Evolutionary conservation across 441 rosid species (phyloP), one percentile per base, ranked within the genome.

Genomic region (Brassica hybrid): DNA sequence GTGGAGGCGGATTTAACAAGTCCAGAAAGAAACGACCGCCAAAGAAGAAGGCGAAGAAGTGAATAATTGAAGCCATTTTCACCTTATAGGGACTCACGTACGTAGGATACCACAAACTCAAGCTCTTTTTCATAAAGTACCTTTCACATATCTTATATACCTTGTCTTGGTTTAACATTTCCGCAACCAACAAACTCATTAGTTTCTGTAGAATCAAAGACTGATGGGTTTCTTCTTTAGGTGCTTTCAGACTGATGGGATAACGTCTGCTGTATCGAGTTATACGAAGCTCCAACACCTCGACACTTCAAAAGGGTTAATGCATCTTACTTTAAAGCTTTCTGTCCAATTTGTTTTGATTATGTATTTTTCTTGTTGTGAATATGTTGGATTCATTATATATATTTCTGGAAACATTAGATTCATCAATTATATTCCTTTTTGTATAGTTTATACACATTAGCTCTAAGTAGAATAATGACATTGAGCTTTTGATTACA

Each of bases 1-100:
- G 52, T 12, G 90, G 93, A 81, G 73, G 70, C 2, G 87, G 89
- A 43, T 78, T 48, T 50, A 84, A 76, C 79, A 93, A 85, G 88
- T 73, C 91, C 0, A 90, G 65, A 82, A 89, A 78, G 90, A 91
- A 88, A 72, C 74, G 82, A 34, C 81, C 67, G 43, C 73, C 78
- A 69, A 87, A 83, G 83, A 88, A 85, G 82, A 86, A 80, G 77
- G 57, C 59, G 0, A 79, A 74, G 58, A 69, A 65, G 1, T 74
- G 73, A 79, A 74, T 18, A 12, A 73, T 3, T 14, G 52, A 17
- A 62, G 66, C 61, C 16, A 25, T 14, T 16, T 12, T 19, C 19
- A 1, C 61, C 1, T 57, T 4, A 3, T n/a, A n/a, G n/a, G n/a
- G n/a, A n/a, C n/a, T n/a, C n/a, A n/a, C n/a, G n/a, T n/a, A n/a